These are phyloP conservation scores for Ophiorrhiza pumila DNA, from an alignment of 257 asterid species.

Conservation along the genomic window DNA sequence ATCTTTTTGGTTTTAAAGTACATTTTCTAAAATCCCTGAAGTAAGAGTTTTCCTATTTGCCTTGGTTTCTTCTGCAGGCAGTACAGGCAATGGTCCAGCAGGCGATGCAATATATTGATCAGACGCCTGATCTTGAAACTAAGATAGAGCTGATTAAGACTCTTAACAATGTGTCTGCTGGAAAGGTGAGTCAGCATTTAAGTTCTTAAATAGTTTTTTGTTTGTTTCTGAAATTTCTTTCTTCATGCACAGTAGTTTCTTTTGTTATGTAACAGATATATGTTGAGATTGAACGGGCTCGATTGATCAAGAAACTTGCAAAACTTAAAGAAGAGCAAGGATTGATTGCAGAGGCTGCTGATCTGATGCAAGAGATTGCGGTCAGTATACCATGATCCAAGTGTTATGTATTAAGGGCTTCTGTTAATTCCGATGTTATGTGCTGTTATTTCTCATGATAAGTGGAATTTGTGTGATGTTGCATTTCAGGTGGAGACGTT, in stretches of 20 bases:
- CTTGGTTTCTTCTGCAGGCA: constrained; percentile 46
- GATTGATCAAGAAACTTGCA: constrained; percentile 88
- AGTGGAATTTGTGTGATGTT: constrained; percentile 5
- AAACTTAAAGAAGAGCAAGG: constrained; percentile 93
- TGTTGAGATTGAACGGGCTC: constrained; percentile 98
- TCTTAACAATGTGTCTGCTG: constrained; percentile 87
- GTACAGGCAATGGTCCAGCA: constrained; percentile 97
- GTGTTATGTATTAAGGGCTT: neutral
- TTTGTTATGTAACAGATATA: constrained; percentile 50
- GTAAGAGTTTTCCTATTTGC: neutral
- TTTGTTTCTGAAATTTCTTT: neutral
- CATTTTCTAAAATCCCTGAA: neutral
- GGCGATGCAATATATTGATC: constrained; percentile 90
- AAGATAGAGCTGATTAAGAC: constrained; percentile 90
- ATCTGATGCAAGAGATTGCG: constrained; percentile 99
- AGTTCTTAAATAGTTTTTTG: neutral
- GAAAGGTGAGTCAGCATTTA: constrained; percentile 56
- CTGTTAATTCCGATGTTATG: neutral
- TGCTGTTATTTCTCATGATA: neutral
- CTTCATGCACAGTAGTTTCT: neutral
- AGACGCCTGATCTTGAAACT: constrained; percentile 86
- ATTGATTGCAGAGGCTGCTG: constrained; percentile 88
- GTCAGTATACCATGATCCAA: constrained; percentile 40
- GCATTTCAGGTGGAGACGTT: constrained; percentile 79
- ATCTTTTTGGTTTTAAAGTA: neutral